Evolutionary conservation across 176 grass and related monocot genomes (phyloP).

Genomic region (maize (Zea mays)): Zm-B73-REFERENCE-NAM-5.0 NC_050101.1:8316001-8316500

Average conservation of each 20-base stretch:
- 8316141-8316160: slow-evolving; percentile 50
- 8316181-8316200: slow-evolving; percentile 36
- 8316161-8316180: slow-evolving; percentile 48
- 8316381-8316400: not conserved
- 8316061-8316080: slow-evolving; percentile 99
- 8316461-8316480: slow-evolving; percentile 63
- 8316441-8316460: slow-evolving; percentile 96
- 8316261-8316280: slow-evolving; percentile 52
- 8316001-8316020: slow-evolving; percentile 85
- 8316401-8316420: slow-evolving; percentile 69
- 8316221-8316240: slow-evolving; percentile 13
- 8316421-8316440: slow-evolving; percentile 78
- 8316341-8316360: too few relatives aligned
- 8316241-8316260: not conserved
- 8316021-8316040: slow-evolving; percentile 73
- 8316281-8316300: slow-evolving; percentile 36
- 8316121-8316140: slow-evolving; percentile 85
- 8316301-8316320: slow-evolving; percentile 47
- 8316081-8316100: slow-evolving; percentile 92
- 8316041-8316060: slow-evolving; percentile 64
- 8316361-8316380: not conserved
- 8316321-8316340: slow-evolving; percentile 48
- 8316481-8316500: too few relatives aligned
- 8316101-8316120: slow-evolving; percentile 86
- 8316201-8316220: slow-evolving; percentile 51